Evolutionary conservation across 768 basidiomycete genomes (phyloP).

Genomic region (Mycena epipterygia): DNA sequence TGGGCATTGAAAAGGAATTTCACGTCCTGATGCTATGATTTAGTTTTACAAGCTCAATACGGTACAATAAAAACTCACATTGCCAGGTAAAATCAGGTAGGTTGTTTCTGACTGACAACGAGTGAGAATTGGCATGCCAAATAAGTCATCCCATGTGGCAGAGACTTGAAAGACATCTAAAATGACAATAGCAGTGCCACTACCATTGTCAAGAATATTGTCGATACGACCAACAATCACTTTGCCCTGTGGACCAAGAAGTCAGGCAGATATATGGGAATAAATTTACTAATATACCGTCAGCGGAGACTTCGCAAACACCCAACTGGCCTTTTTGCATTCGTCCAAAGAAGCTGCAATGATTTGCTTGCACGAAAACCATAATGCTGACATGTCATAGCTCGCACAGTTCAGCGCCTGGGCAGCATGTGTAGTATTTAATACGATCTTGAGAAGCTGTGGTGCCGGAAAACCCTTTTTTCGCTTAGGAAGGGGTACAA

Average conservation of each 20-base stretch:
- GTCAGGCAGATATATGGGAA: too few species aligned
- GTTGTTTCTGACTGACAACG: constrained; percentile 9
- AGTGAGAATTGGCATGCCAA: constrained; percentile 12
- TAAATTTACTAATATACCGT: too few species aligned
- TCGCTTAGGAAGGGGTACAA: not conserved
- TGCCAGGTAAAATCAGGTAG: too few species aligned
- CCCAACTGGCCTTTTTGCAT: constrained; percentile 1
- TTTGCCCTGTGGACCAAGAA: not conserved
- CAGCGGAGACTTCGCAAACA: constrained; percentile 18
- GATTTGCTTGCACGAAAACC: constrained; percentile 1
- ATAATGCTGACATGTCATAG: constrained; percentile 1
- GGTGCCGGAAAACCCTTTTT: not conserved
- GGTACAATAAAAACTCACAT: too few species aligned
- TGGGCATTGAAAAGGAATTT: too few species aligned
- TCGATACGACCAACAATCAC: not conserved
- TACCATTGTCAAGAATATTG: not conserved
- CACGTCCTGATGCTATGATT: too few species aligned
- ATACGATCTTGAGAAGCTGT: not conserved
- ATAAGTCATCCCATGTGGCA: not conserved
- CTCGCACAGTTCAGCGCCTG: not conserved
- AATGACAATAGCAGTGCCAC: not conserved
- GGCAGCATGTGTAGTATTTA: not conserved
- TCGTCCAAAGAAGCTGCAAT: constrained; percentile 10
- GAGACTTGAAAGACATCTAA: constrained; percentile 8
- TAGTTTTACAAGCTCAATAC: too few species aligned